Evolutionary conservation across 2,329 filamentous ascomycete genomes (phyloP), one percentile per base, ranked within the genome.

Genomic region (Fusarium verticillioides): DNA sequence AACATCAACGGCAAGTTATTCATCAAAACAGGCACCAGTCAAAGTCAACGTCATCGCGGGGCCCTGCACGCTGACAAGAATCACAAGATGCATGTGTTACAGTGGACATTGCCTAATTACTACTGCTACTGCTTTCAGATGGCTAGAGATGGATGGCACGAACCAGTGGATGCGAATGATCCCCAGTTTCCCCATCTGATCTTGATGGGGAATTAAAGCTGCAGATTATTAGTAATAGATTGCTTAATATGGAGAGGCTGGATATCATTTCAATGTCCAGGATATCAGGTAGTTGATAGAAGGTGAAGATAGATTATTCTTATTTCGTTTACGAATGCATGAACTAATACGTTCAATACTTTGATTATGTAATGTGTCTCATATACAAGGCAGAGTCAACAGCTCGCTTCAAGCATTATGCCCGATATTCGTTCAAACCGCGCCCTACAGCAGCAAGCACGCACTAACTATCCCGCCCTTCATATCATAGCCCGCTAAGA

Each of bases 261-360:
- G n/a, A 34, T 36, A 16, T 52, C 9, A 8, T 1, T 15, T 8
- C 2, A 13, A 5, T n/a, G 6, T 13, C 30, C 16, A 23, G 2
- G 8, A 23, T n/a, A 15, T 36, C n/a, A 50, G 3, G 5, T 1
- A 16, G 21, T 32, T n/a, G 3, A 12, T n/a, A 9, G 3, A 13
- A 32, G 10, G 2, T 18, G 2, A 4, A 23, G 15, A 18, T 18
- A 18, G 2, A 9, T 5, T 4, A 18, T 18, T 23, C 3, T 32
- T 23, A 1, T n/a, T 21, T 12, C 5, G 1, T 32, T 12, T 3
- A 32, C 30, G 5, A 9, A 23, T 18, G 4, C 28, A 18, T 23
- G n/a, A 10, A 23, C 6, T 4, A 49, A n/a, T 12, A 4, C 4
- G 3, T n/a, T 32, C 28, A 9, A 18, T 12, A 9, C 7, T 9